Evolutionary conservation across 2,329 filamentous ascomycete genomes (phyloP), one percentile per base, ranked within the genome.

Genomic region (Paecilomyces formosus): DNA sequence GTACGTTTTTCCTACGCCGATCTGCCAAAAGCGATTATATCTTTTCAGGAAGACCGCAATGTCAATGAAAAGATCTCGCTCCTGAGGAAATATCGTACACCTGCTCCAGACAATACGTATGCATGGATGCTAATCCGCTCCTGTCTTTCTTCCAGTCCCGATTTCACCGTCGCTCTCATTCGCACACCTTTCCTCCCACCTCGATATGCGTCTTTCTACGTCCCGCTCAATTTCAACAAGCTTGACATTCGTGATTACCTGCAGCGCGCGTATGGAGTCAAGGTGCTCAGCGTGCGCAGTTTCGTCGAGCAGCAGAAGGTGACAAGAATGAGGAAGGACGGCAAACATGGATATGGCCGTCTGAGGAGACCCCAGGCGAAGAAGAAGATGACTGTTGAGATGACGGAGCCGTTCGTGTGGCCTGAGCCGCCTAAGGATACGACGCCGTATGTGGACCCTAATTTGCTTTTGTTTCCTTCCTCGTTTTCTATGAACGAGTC

Each of bases 241-340:
- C 88, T 97, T 75, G 94, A 99, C 74, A 79, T 99, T 50, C 90
- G 92, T 74, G 92, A 97, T 79, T 99, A 97, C 79, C 87, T 99
- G 62, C 89, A 85, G 79, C 87, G 96, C 74, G 84, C 84, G 51
- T 99, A 99, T 81, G 82, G 83, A 61, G 87, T 97, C 61, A 82
- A 87, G 63, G 85, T 88, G 57, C 78, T 85, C 56, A 81, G 81
- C 64, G 86, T 97, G 62, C 89, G 93, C 61, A 92, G 89, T 56
- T 93, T 85, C 70, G 84, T 97, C 70, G 86, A 89, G 67, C 85
- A 88, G 75, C 82, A 85, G 72, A 84, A 82, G 53, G 74, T 88
- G 35, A 82, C 82, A 58, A 83, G 64, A 56, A 68, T 69, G 65
- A 67, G 65, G 15, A 66, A 62, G 45, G 60, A 65, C 53, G 69